These are phyloP conservation scores for Colletotrichum chlorophyti DNA, from an alignment of 2,329 filamentous ascomycete genomes.

Conservation along the genomic window DNA sequence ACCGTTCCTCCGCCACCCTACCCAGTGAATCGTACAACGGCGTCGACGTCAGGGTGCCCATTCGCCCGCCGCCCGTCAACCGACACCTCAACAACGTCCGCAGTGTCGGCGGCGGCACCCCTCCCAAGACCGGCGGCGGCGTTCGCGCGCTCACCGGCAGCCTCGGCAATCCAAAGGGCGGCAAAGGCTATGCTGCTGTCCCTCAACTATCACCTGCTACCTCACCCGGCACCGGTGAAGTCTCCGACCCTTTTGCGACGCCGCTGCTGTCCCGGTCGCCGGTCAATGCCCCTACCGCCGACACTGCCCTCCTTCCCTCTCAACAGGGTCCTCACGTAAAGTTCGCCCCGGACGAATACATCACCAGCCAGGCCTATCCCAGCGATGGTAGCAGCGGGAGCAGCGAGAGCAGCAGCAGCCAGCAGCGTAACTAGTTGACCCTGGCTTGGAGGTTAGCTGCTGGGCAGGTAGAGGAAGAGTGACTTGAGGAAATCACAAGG, in stretches of 20 bases:
- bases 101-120: slow-evolving; percentile 1
- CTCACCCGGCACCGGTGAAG: not conserved
- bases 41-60: slow-evolving; percentile 13
- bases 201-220: too few relatives aligned
- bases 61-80: slow-evolving; percentile 11
- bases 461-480: not conserved
- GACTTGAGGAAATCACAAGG: not conserved
- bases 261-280: slow-evolving; percentile 3
- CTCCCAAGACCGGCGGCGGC: slow-evolving; percentile 3
- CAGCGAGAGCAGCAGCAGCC: not conserved
- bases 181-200: slow-evolving; percentile 7
- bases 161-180: not conserved
- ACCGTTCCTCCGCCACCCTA: not conserved
- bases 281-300: not conserved
- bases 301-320: not conserved
- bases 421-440: not conserved
- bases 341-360: slow-evolving; percentile 11
- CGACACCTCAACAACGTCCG: slow-evolving; percentile 21
- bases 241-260: slow-evolving; percentile 18
- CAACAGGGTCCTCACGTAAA: slow-evolving; percentile 8
- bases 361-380: not conserved
- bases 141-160: slow-evolving; percentile 8
- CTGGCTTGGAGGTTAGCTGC: too few relatives aligned
- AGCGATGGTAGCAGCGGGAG: slow-evolving; percentile 1
- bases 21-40: not conserved